Conservation (phyloP, 768 basidiomycete genomes). For the Tricholoma matsutake region DNA sequence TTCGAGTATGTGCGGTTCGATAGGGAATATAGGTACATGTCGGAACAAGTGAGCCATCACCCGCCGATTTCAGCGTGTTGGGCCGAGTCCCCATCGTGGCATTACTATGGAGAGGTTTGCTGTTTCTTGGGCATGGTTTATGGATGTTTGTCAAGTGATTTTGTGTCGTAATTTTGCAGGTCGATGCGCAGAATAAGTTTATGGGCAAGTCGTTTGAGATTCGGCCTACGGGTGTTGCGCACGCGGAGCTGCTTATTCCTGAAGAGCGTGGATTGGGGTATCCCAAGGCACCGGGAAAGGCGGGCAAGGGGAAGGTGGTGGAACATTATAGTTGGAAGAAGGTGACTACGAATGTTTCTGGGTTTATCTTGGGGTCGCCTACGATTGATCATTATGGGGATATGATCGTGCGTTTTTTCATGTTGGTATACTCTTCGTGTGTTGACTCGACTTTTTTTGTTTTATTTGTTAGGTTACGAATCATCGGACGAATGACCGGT, state of each 20-base stretch:
- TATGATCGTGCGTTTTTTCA: constrained; percentile 66
- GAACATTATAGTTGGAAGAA: constrained; percentile 98
- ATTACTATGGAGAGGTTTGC: constrained; percentile 82
- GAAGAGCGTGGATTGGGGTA: constrained; percentile 59
- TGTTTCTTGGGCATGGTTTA: background rate
- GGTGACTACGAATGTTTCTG: constrained; percentile 86
- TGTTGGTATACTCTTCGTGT: background rate
- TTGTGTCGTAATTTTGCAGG: constrained; percentile 40
- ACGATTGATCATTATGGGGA: constrained; percentile 94
- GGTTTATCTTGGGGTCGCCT: constrained; percentile 88
- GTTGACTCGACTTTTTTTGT: background rate
- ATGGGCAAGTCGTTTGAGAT: constrained; percentile 98
- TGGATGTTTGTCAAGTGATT: background rate
- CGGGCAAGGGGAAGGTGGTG: constrained; percentile 51
- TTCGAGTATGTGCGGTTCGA: constrained; percentile 91
- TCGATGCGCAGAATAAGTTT: constrained; percentile 96
- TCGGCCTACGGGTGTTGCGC: constrained; percentile 90
- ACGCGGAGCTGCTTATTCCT: constrained; percentile 79
- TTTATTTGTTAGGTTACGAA: constrained; percentile 69
- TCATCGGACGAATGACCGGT: constrained; percentile 85
- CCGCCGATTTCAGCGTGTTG: constrained; percentile 96
- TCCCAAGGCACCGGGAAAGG: constrained; percentile 48
- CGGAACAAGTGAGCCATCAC: constrained; percentile 97
- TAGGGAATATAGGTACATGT: constrained; percentile 87
- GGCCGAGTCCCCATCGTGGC: constrained; percentile 87